These are phyloP conservation scores for Populus deltoides DNA, from an alignment of 345 rosid species.

Conservation along the genomic window DNA sequence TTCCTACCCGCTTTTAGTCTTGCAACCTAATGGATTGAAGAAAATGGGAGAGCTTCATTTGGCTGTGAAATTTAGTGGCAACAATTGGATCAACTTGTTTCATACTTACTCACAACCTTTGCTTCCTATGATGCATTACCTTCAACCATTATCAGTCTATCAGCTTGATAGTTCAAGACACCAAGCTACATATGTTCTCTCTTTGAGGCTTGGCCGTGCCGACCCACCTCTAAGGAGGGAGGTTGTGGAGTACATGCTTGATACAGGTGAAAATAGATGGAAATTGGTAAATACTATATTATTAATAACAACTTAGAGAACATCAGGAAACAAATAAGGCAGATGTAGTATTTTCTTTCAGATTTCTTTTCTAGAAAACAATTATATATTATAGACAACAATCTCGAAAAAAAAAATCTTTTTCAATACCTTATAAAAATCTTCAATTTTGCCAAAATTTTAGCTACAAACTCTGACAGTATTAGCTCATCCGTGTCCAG, in stretches of 20 bases:
- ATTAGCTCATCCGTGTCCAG: not conserved
- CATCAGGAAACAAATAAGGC: not conserved
- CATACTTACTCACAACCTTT: slow-evolving; percentile 37
- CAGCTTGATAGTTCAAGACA: slow-evolving; percentile 40
- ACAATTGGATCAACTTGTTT: slow-evolving; percentile 35
- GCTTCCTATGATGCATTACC: slow-evolving; percentile 22
- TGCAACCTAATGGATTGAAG: slow-evolving; percentile 38
- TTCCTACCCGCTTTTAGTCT: slow-evolving; percentile 37
- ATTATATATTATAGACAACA: not conserved
- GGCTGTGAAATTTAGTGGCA: slow-evolving; percentile 34
- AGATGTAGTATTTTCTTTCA: not conserved
- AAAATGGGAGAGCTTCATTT: slow-evolving; percentile 47
- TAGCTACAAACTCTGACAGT: not conserved
- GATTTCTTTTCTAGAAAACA: not conserved
- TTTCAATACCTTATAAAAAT: not conserved
- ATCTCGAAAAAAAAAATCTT: not conserved
- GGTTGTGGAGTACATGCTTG: slow-evolving; percentile 14
- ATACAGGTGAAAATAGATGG: not conserved
- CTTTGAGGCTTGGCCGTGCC: slow-evolving; percentile 26
- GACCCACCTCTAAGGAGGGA: slow-evolving; percentile 7
- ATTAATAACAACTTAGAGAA: not conserved
- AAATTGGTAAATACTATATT: no score
- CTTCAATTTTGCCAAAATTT: not conserved
- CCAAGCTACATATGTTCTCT: slow-evolving; percentile 37
- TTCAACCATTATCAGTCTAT: slow-evolving; percentile 30